Base-by-base conservation (phyloP, 257 asterid genomes). In the Capsicum chinense region DNA sequence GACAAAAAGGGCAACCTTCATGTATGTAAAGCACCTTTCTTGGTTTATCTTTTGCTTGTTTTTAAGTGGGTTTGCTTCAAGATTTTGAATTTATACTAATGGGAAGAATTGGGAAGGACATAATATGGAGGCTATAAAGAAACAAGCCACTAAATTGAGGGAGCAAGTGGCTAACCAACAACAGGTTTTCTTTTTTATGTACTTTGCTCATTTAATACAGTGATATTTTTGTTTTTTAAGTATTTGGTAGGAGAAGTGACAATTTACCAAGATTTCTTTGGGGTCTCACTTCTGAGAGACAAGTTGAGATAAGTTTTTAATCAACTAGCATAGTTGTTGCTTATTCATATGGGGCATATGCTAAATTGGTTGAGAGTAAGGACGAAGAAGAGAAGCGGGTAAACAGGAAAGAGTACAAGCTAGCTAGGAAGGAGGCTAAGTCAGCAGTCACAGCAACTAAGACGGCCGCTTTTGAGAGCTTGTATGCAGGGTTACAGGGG, bases 101-200 rank as follows among this genome's bases (percentile, higher is more conserved):
- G 26, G 47, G 81, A 14, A 76, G 1, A 76, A 76, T 14, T 76
- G 39, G 8, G 63, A 76, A 76, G 81, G 63, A 52, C 47, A 2
- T 52, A 76, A 52, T 76, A 94, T 96, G 98, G 98, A 96, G 79
- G 95, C 98, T 88, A 93, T 96, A 19, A 96, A 92, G 98, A 94
- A 93, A 90, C 98, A 96, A 86, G 99, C 99, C 13, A 92, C 89
- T 88, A 94, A 91, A 90, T 86, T 96, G 56, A 92, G 99, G 82
- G 98, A 94, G 82, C 98, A 96, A 91, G 99, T 96, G 58, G 99
- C 99, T 52, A 92, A 91, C 86, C 99, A 96, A 74, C 99, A 96
- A 33, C 98, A 96, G 99, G 99, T 94, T 67, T 79, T 79, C 59
- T 33, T 56, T 66, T 37, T 0, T 83, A 71, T 47, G 71, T 39